Conservation (phyloP, 495 filamentous ascomycete genomes). For the Xylaria cubensis region DNA sequence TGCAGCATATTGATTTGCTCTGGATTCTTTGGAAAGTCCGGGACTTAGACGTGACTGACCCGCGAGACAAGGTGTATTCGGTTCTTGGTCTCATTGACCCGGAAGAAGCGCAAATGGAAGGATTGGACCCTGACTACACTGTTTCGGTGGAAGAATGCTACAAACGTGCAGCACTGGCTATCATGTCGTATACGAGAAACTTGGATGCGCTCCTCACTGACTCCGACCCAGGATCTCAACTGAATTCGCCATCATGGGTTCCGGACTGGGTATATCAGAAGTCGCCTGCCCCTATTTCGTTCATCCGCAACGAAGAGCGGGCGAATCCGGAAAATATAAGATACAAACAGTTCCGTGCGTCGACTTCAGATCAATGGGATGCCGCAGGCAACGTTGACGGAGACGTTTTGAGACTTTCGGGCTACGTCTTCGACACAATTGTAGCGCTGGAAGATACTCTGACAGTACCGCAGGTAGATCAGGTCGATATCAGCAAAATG, state of each 20-base stretch:
- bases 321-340: not conserved
- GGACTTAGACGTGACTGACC: conserved; percentile 14
- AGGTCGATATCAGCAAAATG: not conserved
- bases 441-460: not conserved
- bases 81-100: conserved; percentile 20
- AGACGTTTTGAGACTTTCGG: not conserved
- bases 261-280: not conserved
- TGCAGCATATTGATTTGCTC: not conserved
- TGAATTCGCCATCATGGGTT: conserved; percentile 2
- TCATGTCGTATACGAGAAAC: conserved; percentile 4
- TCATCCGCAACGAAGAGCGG: not conserved
- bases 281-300: not conserved
- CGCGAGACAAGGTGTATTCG: conserved; percentile 25
- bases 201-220: conserved; percentile 5
- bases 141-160: conserved; percentile 16
- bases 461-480: not conserved
- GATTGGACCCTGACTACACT: not conserved
- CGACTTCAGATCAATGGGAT: not conserved
- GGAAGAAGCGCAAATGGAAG: not conserved
- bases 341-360: conserved; percentile 4
- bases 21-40: not conserved
- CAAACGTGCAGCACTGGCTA: not conserved
- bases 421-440: conserved; percentile 5
- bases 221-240: not conserved
- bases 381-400: not conserved